Base-by-base conservation (phyloP, 345 rosid species). In the Eucalyptus erythrocorys region DNA sequence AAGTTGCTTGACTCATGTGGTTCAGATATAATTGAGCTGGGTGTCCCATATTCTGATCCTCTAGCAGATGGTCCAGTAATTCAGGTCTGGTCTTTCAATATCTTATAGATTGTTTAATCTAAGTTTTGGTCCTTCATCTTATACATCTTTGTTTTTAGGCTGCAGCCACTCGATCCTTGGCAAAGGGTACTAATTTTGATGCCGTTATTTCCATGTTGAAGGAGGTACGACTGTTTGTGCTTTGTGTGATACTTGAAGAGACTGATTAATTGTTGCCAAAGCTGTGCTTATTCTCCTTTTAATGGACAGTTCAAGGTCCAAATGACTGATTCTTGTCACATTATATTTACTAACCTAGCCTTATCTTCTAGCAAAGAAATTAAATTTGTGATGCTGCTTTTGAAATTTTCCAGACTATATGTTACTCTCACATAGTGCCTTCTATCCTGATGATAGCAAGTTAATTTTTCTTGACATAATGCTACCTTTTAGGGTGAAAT, bases 51-150 rank as follows among this genome's bases (percentile, higher is more conserved):
- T 91, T 98, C 99, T 86, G 99, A 97, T 93, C 97, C 99, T 64
- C 87, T 98, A 79, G 99, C 99, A 42, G 99, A 98, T 92, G 99
- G 99, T 91, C 99, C 99, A 37, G 99, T 97, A 59, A 97, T 98
- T 59, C 99, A 98, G 99, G 99, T 98, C 45, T 68, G 5, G 4
- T 57, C 43, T 43, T 22, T 59, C 19, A 22, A 59, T 61, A 68
- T 40, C 66, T 32, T 87, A 84, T 86, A 47, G 68, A 34, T 87
- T 51, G 8, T 37, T 19, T 37, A 76, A 37, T 76, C 27, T 11
- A 76, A 21, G 45, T 76, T 37, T 76, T 76, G 82, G 12, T 76
- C 82, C 82, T 76, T 76, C 15, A 19, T 76, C 82, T 76, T 43
- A 76, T 76, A 76, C 27, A 21, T 76, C 40, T 76, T 19, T 8